These are phyloP conservation scores for Alternaria consortialis DNA, from an alignment of 2,329 filamentous ascomycete species.

Conservation along the genomic window DNA sequence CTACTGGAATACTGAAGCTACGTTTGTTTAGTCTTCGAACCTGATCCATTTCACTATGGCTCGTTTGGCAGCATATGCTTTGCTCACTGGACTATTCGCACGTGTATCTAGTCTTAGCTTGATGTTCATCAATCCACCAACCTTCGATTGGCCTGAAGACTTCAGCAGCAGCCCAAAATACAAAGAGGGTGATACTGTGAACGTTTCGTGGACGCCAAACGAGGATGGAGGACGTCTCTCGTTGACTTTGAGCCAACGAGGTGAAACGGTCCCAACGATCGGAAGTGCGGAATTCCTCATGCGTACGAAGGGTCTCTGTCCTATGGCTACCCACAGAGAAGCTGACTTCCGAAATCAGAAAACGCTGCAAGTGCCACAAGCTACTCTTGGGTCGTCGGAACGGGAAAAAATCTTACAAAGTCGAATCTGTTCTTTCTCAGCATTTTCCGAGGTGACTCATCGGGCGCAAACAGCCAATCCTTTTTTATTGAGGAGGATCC, in stretches of 20 bases:
- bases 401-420: constrained; percentile 12
- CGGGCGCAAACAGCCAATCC: constrained; percentile 9
- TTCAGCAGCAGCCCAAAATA: not conserved
- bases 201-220: constrained; percentile 2
- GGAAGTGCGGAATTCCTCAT: too few species aligned
- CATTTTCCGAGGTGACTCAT: constrained; percentile 6
- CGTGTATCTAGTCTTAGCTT: not conserved
- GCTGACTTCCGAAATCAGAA: not conserved
- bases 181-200: not conserved
- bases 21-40: not conserved
- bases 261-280: too few species aligned
- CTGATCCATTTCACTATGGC: not conserved
- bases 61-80: not conserved
- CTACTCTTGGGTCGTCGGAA: constrained; percentile 14
- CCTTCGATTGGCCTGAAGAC: not conserved
- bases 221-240: not conserved
- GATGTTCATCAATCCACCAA: constrained; percentile 11
- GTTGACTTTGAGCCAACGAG: too few species aligned
- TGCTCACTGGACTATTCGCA: not conserved
- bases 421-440: constrained; percentile 17
- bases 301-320: too few species aligned
- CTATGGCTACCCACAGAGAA: not conserved
- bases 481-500: constrained; percentile 3
- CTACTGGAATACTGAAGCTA: too few species aligned
- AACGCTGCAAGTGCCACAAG: constrained; percentile 1